Evolutionary conservation across 495 filamentous ascomycete species (phyloP).

Genomic region (Penicillium chermesinum): DNA sequence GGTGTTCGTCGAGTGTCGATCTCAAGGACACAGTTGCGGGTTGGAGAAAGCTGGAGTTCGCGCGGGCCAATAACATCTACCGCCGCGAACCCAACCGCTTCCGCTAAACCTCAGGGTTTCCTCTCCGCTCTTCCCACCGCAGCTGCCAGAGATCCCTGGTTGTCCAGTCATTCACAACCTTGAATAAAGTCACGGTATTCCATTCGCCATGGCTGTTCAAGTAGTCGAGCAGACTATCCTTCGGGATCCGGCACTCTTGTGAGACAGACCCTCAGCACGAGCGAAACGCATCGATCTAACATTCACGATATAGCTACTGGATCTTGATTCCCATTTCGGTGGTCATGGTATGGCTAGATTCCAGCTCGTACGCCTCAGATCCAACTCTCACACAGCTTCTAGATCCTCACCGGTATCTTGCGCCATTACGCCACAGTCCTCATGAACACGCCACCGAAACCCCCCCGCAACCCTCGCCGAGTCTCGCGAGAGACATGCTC

Average conservation of each 20-base stretch:
- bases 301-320: slow-evolving; percentile 68
- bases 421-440: slow-evolving; percentile 92
- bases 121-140: slow-evolving; percentile 7
- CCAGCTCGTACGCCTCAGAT: not conserved
- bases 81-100: slow-evolving; percentile 18
- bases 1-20: slow-evolving; percentile 14
- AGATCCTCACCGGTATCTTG: slow-evolving; percentile 92
- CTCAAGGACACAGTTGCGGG: slow-evolving; percentile 35
- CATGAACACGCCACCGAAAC: slow-evolving; percentile 81
- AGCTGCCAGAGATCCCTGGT: slow-evolving; percentile 4
- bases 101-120: slow-evolving; percentile 9
- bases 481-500: slow-evolving; percentile 80
- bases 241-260: slow-evolving; percentile 98
- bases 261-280: slow-evolving; percentile 21
- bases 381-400: slow-evolving; percentile 4
- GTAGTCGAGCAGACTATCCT: slow-evolving; percentile 89
- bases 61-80: slow-evolving; percentile 27
- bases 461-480: slow-evolving; percentile 66
- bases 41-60: slow-evolving; percentile 35
- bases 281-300: slow-evolving; percentile 12
- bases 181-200: slow-evolving; percentile 53
- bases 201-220: slow-evolving; percentile 67
- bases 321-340: slow-evolving; percentile 94
- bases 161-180: not conserved
- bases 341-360: slow-evolving; percentile 69